These are phyloP conservation scores for Tilletiopsis washingtonensis DNA, from an alignment of 1,284 basidiomycete species.

Conservation along the genomic window DNA sequence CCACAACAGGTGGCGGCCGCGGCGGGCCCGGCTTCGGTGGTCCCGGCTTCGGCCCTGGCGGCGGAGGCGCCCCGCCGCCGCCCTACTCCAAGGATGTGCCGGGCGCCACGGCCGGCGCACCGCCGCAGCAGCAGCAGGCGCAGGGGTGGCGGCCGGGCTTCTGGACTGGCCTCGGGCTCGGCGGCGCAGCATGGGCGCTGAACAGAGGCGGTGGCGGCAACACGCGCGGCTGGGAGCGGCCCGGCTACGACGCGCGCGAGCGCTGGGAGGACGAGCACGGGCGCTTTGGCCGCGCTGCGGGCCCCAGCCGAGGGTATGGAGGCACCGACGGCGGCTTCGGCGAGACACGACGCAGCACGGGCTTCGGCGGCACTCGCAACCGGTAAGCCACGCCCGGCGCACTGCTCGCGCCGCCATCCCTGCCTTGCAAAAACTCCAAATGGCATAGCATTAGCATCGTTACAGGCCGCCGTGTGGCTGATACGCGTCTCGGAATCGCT, in stretches of 20 bases:
- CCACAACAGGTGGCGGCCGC: slow-evolving; percentile 28
- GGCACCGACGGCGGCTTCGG: not conserved
- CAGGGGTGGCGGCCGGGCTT: slow-evolving; percentile 26
- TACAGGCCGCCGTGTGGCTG: too few species aligned
- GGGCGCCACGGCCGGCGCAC: not conserved
- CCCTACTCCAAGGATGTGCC: slow-evolving; percentile 60
- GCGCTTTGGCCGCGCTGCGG: not conserved
- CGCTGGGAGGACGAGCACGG: slow-evolving; percentile 4
- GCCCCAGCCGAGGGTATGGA: not conserved
- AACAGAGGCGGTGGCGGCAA: not conserved
- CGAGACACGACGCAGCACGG: slow-evolving; percentile 15
- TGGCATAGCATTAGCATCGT: too few species aligned
- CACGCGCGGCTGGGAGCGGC: not conserved
- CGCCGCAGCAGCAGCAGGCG: not conserved
- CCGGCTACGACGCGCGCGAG: not conserved
- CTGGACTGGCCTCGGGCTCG: slow-evolving; percentile 29
- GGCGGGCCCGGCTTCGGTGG: slow-evolving; percentile 53
- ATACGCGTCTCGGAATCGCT: too few species aligned
- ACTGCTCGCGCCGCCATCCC: too few species aligned
- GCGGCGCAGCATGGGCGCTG: slow-evolving; percentile 10
- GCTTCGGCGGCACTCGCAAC: slow-evolving; percentile 30
- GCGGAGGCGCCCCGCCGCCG: slow-evolving; percentile 61
- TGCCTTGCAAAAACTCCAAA: too few species aligned
- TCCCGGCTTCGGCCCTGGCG: slow-evolving; percentile 48
- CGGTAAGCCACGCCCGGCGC: too few species aligned